A percentile compares a stretch with the other conserved stretches of the same genome.
Conservation (phyloP, 2,329 filamentous ascomycete species). For the Mycogone perniciosa region DNA sequence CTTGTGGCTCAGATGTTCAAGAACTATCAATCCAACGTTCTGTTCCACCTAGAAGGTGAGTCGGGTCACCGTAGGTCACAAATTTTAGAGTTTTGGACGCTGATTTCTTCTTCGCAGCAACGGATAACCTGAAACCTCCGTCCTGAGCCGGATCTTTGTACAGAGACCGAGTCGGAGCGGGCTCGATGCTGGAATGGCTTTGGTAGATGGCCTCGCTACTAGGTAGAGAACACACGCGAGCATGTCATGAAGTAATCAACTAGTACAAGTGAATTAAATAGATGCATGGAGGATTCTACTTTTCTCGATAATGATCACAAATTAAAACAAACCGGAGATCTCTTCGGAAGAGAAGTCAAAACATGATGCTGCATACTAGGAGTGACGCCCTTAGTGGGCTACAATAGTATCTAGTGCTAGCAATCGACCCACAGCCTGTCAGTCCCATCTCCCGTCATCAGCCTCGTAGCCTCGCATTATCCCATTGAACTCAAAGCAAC, state of each 20-base stretch:
- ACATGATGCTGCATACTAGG: too few species aligned
- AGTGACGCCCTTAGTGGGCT: too few species aligned
- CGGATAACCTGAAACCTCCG: conserved; percentile 75
- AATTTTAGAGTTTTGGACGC: conserved; percentile 12
- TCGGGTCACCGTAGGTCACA: conserved; percentile 1
- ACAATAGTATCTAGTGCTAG: neutral
- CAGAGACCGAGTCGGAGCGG: too few species aligned
- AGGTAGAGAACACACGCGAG: too few species aligned
- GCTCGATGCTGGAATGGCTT: too few species aligned
- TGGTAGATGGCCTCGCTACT: too few species aligned
- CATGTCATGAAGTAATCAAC: too few species aligned
- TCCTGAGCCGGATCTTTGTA: conserved; percentile 33
- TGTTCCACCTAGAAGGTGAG: conserved; percentile 93
- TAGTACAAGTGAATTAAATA: too few species aligned
- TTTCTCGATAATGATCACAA: too few species aligned
- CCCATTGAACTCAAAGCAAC: conserved; percentile 18
- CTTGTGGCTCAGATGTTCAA: conserved; percentile 99
- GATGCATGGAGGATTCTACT: too few species aligned
- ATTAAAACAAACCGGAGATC: too few species aligned
- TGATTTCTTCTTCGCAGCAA: conserved; percentile 47
- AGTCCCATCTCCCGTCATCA: conserved; percentile 20
- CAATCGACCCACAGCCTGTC: conserved; percentile 16
- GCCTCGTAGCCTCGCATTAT: conserved; percentile 31
- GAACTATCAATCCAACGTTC: conserved; percentile 96
- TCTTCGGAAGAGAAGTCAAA: too few species aligned